These are phyloP conservation scores for Eustoma russellianum DNA, from an alignment of 257 asterid species.

Conservation along the genomic window DNA sequence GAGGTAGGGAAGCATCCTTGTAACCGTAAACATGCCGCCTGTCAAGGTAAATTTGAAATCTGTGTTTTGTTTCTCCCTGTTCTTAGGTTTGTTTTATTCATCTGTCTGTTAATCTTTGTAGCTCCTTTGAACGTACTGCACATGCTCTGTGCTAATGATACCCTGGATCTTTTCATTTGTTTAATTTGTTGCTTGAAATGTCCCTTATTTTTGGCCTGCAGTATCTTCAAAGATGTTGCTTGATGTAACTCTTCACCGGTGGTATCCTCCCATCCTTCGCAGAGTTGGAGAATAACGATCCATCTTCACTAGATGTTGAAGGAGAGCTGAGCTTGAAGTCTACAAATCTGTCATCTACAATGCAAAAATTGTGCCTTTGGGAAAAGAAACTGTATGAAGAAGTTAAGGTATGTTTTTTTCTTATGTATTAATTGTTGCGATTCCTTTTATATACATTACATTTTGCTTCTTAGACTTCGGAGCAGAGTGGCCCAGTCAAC, in stretches of 20 bases:
- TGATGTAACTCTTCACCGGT: conserved; percentile 27
- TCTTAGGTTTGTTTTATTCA: not conserved
- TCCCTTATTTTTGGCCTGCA: conserved; percentile 21
- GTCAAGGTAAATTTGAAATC: conserved; percentile 47
- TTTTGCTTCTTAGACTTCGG: not conserved
- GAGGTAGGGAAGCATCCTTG: conserved; percentile 87
- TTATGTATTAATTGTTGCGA: conserved; percentile 4
- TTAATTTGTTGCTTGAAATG: conserved; percentile 12
- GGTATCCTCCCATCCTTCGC: conserved; percentile 59
- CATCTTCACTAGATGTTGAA: conserved; percentile 38
- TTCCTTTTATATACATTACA: conserved; percentile 1
- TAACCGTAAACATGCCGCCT: conserved; percentile 62
- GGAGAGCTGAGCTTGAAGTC: conserved; percentile 56
- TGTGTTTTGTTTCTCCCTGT: conserved; percentile 6
- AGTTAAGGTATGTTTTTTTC: conserved; percentile 63
- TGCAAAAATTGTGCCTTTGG: conserved; percentile 86
- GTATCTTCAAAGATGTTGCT: conserved; percentile 82
- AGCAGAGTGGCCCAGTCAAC: conserved; percentile 7
- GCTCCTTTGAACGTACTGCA: not conserved
- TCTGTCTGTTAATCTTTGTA: not conserved
- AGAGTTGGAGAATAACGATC: conserved; percentile 33
- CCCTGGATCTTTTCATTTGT: not conserved
- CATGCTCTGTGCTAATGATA: conserved; percentile 1
- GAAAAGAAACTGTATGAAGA: conserved; percentile 94
- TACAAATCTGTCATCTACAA: conserved; percentile 70